phyloP scores from a whole-genome alignment of 345 rosid species.

The Aquilaria yunnanensis region DNA sequence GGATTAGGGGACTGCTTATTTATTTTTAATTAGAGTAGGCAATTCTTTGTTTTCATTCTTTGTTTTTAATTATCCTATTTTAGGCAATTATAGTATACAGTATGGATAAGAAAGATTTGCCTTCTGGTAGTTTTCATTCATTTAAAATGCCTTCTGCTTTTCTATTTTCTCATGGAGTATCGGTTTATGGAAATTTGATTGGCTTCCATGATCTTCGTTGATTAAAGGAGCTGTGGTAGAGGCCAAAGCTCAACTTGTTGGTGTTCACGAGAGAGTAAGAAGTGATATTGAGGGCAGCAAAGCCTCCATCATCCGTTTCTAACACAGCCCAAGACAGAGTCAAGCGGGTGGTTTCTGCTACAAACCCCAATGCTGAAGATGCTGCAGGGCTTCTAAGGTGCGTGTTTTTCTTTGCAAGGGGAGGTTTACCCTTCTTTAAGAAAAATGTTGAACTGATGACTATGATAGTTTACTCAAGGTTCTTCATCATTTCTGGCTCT shows the following conservation, averaged over 20 bases:
- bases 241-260: slow-evolving; percentile 81
- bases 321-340: slow-evolving; percentile 32
- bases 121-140: slow-evolving; percentile 37
- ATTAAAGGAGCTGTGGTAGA: slow-evolving; percentile 67
- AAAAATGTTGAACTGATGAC: too few relatives aligned
- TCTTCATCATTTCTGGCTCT: too few relatives aligned
- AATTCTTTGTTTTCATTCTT: too few relatives aligned
- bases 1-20: too few relatives aligned
- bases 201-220: slow-evolving; percentile 9
- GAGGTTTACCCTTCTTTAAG: too few relatives aligned
- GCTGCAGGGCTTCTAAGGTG: slow-evolving; percentile 87
- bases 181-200: neutral
- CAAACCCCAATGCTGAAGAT: slow-evolving; percentile 89
- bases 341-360: slow-evolving; percentile 56
- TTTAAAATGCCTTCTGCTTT: neutral
- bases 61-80: too few relatives aligned
- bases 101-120: slow-evolving; percentile 58
- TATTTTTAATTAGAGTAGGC: too few relatives aligned
- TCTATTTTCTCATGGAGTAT: neutral
- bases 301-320: slow-evolving; percentile 34
- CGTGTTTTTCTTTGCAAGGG: neutral
- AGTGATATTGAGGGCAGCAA: slow-evolving; percentile 66
- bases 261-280: slow-evolving; percentile 80
- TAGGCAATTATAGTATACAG: slow-evolving; percentile 1
- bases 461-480: too few relatives aligned